Evolutionary conservation across 305 asterid species (phyloP), one percentile per base, ranked within the genome.

Genomic region (Solanum hybrid): DNA sequence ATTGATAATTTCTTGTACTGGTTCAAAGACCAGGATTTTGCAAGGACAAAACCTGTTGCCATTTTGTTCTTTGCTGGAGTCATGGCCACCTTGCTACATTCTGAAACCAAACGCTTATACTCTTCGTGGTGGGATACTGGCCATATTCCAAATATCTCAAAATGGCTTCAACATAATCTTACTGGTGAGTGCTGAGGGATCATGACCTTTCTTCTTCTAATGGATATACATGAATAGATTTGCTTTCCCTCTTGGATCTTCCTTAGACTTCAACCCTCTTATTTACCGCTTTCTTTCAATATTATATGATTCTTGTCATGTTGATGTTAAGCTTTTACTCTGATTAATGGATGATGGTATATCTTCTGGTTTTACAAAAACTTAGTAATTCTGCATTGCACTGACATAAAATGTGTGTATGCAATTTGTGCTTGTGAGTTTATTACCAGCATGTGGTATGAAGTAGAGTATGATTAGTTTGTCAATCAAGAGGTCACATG

Each of bases 71-170:
- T 93, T 86, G 92, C 91, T 79, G 93, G 92, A 86, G 87, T 91
- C 87, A 96, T 96, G 99, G 97, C 95, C 34, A 91, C 94, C 67
- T 71, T 94, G 87, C 93, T 93, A 12, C 87, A 92, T 14, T 92
- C 96, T 11, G 98, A 96, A 34, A 92, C 97, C 20, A 95, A 96
- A 80, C 94, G 96, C 69, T 35, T 89, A 92, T 97, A 97, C 90
- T 95, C 99, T 36, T 97, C 98, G 99, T 97, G 98, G 99, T 97
- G 99, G 99, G 99, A 96, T 89, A 94, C 74, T 9, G 74, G 98
- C 95, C 99, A 97, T 92, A 94, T 92, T 95, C 99, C 99, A 7
- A 97, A 95, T 92, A 97, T 95, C 95, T 96, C 98, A 4, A 97
- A 96, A 93, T 97, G 99, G 98, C 98, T 97, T 91, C 98, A 97